Evolutionary conservation across 2,329 filamentous ascomycete genomes (phyloP).

Genomic region (Penicillium rolfsii): DNA sequence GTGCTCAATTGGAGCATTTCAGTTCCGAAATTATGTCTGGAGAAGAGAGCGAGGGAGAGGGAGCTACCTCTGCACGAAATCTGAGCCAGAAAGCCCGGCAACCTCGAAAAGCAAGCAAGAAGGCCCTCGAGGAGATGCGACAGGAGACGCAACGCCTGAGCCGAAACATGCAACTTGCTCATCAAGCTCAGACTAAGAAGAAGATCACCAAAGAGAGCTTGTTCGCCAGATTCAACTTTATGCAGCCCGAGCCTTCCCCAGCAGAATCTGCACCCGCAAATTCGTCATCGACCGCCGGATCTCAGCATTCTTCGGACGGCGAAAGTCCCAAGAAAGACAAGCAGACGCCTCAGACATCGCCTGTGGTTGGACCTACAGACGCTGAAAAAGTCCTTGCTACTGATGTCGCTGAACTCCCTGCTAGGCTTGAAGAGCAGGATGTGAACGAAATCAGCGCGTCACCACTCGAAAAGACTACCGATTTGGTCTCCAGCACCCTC

Average conservation of each 20-base stretch:
- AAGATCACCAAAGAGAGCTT: conserved; percentile 83
- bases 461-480: conserved; percentile 43
- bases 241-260: conserved; percentile 45
- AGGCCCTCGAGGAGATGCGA: conserved; percentile 91
- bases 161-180: conserved; percentile 85
- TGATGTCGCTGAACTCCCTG: background rate
- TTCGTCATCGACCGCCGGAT: conserved; percentile 54
- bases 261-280: conserved; percentile 33
- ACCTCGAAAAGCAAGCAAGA: conserved; percentile 84
- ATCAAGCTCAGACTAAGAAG: conserved; percentile 88
- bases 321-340: conserved; percentile 48
- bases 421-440: conserved; percentile 5
- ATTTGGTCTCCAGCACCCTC: conserved; percentile 29
- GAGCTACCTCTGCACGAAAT: conserved; percentile 66
- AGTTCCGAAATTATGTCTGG: conserved; percentile 50
- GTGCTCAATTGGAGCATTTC: conserved; percentile 37
- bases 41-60: conserved; percentile 60
- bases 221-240: conserved; percentile 81
- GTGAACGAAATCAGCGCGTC: conserved; percentile 40
- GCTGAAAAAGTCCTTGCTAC: conserved; percentile 10
- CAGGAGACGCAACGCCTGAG: conserved; percentile 90
- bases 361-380: conserved; percentile 39
- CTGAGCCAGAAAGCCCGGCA: conserved; percentile 72
- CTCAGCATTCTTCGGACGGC: conserved; percentile 50
- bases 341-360: conserved; percentile 74